Percentiles rank a stretch among this genome's conserved stretches.
These are phyloP conservation scores for Tricholoma saponaceum DNA, from an alignment of 768 basidiomycete genomes.

Conservation along the genomic window DNA sequence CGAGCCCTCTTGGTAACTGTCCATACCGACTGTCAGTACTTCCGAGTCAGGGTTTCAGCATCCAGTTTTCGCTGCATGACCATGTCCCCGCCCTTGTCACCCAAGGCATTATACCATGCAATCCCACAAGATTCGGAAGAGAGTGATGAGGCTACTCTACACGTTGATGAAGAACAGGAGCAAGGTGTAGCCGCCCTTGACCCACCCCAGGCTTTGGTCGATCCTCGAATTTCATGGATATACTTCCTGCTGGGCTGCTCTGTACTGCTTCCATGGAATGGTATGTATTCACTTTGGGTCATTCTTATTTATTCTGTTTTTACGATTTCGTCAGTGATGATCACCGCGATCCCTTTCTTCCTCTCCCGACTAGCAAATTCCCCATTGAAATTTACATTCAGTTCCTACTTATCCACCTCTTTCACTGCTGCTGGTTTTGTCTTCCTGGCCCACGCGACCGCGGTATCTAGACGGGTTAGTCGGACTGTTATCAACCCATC, in stretches of 20 bases:
- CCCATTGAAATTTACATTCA: conserved; percentile 51
- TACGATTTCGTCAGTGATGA: conserved; percentile 54
- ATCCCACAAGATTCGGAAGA: conserved; percentile 36
- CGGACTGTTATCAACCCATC: not conserved
- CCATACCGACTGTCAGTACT: not conserved
- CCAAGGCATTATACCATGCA: conserved; percentile 39
- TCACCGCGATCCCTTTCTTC: conserved; percentile 84
- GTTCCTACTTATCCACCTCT: conserved; percentile 60
- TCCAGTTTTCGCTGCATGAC: not conserved
- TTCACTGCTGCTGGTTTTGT: conserved; percentile 65
- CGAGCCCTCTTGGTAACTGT: too few species aligned
- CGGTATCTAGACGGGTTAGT: conserved; percentile 62
- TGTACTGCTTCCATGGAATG: conserved; percentile 86
- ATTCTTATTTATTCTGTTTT: not conserved
- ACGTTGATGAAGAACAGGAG: conserved; percentile 22
- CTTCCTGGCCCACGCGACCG: conserved; percentile 72
- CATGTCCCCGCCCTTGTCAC: conserved; percentile 28
- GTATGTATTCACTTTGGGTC: conserved; percentile 35
- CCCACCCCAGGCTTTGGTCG: conserved; percentile 25
- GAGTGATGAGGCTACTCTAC: conserved; percentile 18
- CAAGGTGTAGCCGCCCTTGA: conserved; percentile 14
- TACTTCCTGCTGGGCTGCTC: conserved; percentile 61
- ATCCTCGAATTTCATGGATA: conserved; percentile 53
- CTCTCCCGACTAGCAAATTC: conserved; percentile 63
- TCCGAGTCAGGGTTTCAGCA: too few species aligned